Base-by-base conservation (phyloP, 164 flowering plant species). In the Protea cynaroides region DNA sequence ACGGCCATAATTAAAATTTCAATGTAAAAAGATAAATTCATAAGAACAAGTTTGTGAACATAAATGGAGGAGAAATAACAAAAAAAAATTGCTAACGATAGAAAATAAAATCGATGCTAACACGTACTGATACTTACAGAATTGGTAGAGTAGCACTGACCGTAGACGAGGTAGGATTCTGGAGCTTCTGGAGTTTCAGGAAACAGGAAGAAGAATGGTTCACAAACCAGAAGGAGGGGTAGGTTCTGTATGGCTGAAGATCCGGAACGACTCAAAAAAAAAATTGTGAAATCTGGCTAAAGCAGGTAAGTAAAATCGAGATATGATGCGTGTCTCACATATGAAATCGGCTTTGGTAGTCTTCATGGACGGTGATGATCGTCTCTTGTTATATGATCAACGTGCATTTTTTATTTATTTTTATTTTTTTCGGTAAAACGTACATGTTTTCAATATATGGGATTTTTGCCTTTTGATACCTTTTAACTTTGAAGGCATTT, bases 121-220 rank as follows among this genome's bases (percentile, higher is more conserved):
- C 25, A 62, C 65, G 23, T n/a, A 62, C 65, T 53, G 23, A 19
- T 49, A 49, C 29, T 21, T 18, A 38, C 55, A 18, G 43, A 62
- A 24, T 47, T 49, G 56, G 10, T 17, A 10, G 7, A 1, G n/a
- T 5, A 29, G 24, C 18, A 4, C 13, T 29, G 65, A 0, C 44
- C 53, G 53, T 19, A 24, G 17, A 12, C 53, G 19, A 47, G 4
- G 43, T 47, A 21, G 17, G 24, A 22, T 43, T 40, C 19, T 60
- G 17, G 50, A 38, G 54, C 25, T 61, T 46, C 34, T 8, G 18
- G 64, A 25, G 50, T 34, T 34, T 47, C n/a, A 49, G 52, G 17
- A 44, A 15, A 5, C 49, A 11, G 49, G 15, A 44, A 15, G 49
- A 44, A 44, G 5, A 44, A 44, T 44, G 49, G 3, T 44, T 44